Evolutionary conservation across 2,329 filamentous ascomycete genomes (phyloP), one percentile per base, ranked within the genome.

Genomic region (Periconia digitata): DNA sequence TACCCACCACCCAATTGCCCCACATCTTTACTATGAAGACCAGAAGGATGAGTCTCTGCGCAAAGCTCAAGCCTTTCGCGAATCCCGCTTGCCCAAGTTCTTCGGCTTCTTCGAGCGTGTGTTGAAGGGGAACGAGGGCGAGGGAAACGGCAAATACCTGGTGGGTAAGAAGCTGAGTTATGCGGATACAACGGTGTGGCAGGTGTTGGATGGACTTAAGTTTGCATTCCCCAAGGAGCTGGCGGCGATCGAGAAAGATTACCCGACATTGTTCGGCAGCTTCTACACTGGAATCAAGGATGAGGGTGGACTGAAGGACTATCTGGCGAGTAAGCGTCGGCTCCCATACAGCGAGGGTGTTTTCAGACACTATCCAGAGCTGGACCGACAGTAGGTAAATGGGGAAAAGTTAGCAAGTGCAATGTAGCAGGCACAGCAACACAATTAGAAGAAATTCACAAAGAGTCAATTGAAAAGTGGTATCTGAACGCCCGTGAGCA

Each of bases 161-260:
- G 85, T 89, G 39, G 85, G 84, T 0, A 78, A 76, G 0, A 73
- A 74, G 52, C 57, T 92, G 53, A 88, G 83, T 0, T 89, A 87
- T 67, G 89, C 87, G 13, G 89, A 92, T 64, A 74, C 87, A 41
- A 85, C 87, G 2, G 64, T 91, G 1, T 92, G 86, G 75, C 87
- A 90, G 71, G 84, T 86, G 15, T 44, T 79, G 27, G 73, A 75
- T 55, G 76, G 76, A 2, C 70, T 83, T 34, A 74, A 76, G 41
- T 87, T 80, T 69, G 85, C 87, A 13, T 92, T 91, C 59, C 86
- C 86, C 1, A 88, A 85, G 58, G 83, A 87, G 29, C 67, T 87
- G 59, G 71, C 74, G 50, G 76, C 74, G 24, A 69, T 84, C 43
- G 78, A 81, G 66, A 72, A 77, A 40, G 78, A 86, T 37, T 89